Evolutionary conservation across 306 rosid species (phyloP), one percentile per base, ranked within the genome.

Genomic region (Hippophae gyantsensis): DNA sequence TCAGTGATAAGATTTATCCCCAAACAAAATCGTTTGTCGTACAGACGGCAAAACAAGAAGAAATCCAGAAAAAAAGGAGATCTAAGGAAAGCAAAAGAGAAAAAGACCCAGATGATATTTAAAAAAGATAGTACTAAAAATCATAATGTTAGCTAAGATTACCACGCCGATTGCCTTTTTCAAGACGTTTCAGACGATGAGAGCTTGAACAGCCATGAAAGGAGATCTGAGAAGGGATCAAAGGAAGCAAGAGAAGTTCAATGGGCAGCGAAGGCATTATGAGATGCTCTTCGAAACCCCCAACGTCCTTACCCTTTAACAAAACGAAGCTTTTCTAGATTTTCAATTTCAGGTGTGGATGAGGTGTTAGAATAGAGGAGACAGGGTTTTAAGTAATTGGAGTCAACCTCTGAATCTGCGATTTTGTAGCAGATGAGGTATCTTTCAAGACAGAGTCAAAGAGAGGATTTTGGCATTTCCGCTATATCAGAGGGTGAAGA

Each of bases 241-340:
- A 38, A 46, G 78, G 70, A 40, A 71, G 64, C 1, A 72, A 71
- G 7, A 81, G 58, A 68, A 64, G 68, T 38, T 58, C 73, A 75
- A 61, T 0, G 73, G 84, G 70, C 1, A 65, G 55, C 80, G 84
- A 84, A 82, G 82, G 88, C 97, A 84, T 90, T 76, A 11, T 79
- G 58, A 72, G 67, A 87, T 90, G 96, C 96, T 70, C 92, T 85
- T 74, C 68, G 87, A 82, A 82, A 80, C 96, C 92, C 88, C 68
- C 61, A 49, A 27, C 38, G 26, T 40, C 38, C 38, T 10, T 43
- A 49, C 38, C 42, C 65, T 53, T 53, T 48, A 2, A 41, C 59
- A 70, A 67, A 42, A 32, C 69, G 60, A 40, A 48, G 56, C 60
- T 42, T 48, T 51, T 27, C 57, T 44, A 18, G 56, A 64, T 50